Conservation (phyloP, 441 rosid genomes). For the Brassica hybrid region DNA sequence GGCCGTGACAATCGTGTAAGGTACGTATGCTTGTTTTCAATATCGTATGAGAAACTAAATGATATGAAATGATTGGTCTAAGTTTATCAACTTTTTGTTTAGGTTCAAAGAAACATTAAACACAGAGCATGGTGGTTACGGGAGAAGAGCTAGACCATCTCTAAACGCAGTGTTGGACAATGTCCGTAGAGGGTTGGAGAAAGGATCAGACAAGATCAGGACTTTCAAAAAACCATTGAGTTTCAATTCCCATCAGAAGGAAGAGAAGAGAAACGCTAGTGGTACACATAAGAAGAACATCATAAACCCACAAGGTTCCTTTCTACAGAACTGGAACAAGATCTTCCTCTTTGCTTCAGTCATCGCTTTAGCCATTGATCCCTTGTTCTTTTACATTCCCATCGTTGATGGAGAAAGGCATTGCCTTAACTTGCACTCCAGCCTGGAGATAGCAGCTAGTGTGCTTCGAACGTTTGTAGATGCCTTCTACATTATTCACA, state of each 20-base stretch:
- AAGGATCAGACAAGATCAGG: constrained; percentile 51
- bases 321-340: constrained; percentile 58
- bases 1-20: constrained; percentile 40
- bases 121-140: constrained; percentile 39
- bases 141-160: constrained; percentile 36
- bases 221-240: constrained; percentile 48
- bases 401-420: constrained; percentile 35
- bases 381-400: constrained; percentile 60
- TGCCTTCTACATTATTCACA: constrained; percentile 57
- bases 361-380: constrained; percentile 58
- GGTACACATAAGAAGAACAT: constrained; percentile 44
- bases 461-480: constrained; percentile 53
- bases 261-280: constrained; percentile 8
- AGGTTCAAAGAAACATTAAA: constrained; percentile 57
- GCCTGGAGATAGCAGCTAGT: constrained; percentile 45
- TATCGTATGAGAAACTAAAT: not conserved
- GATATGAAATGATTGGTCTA: not conserved
- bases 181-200: constrained; percentile 49
- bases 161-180: constrained; percentile 38
- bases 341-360: constrained; percentile 48
- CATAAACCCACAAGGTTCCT: constrained; percentile 54
- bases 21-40: constrained; percentile 14
- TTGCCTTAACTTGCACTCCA: constrained; percentile 47
- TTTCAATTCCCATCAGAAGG: constrained; percentile 18
- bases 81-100: not conserved